Evolutionary conservation across 2,329 filamentous ascomycete species (phyloP), one percentile per base, ranked within the genome.

Genomic region (Xylaria hypoxylon): DNA sequence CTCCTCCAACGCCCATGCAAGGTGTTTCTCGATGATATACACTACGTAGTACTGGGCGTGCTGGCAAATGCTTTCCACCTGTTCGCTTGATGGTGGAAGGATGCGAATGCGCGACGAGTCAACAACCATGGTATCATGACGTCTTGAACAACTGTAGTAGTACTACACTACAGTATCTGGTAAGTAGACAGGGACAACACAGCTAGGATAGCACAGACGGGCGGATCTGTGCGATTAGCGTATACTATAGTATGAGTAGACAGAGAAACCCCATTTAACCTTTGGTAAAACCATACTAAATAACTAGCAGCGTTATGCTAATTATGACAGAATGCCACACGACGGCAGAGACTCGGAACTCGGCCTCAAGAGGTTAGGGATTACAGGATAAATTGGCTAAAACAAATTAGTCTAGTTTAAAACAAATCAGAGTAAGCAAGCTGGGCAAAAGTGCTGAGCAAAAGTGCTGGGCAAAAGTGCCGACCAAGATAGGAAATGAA

Each of bases 1-100:
- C 63, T 59, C 53, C 66, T 17, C 63, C 59, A 66, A 63, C 59
- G 50, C 28, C 13, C 33, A 59, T 62, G 65, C 52, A 40, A 15
- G 47, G 15, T 44, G 44, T 33, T 38, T 31, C 44, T 31, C 22
- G 35, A 60, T 52, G 47, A 51, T 24, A 51, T 55, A 35, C n/a
- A 42, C 38, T 50, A 50, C 24, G 7, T 11, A n/a, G 13, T 24
- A 33, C 6, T 8, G 48, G 28, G 33, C 33, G 28, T 33, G 48
- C 31, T 33, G 47, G 17, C 17, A 28, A n/a, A 28, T 50, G n/a
- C n/a, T 31, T 31, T 24, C n/a, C 10, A 17, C 44, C 44, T 51
- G 13, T 52, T 52, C 28, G 48, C n/a, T 22, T 33, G n/a, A 35
- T 52, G 2, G 8, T 35, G 2, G 11, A 13, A 35, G 35, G 35